A percentile compares a stretch with the other conserved stretches of the same genome.
phyloP scores from a whole-genome alignment of 495 filamentous ascomycete genomes.

The Halenospora varia region DNA sequence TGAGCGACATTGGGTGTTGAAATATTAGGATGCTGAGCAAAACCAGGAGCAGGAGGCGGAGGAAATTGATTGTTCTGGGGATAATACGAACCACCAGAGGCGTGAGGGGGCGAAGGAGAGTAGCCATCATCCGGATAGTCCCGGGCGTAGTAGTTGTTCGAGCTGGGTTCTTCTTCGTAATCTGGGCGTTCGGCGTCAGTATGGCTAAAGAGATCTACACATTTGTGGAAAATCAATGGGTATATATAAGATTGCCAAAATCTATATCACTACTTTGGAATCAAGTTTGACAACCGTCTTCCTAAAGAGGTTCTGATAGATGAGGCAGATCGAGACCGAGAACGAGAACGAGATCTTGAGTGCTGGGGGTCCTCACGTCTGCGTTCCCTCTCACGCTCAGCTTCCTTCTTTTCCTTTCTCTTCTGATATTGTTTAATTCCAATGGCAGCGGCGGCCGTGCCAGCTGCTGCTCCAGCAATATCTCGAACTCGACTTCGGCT shows the following conservation, averaged over 20 bases:
- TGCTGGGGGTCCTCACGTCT: constrained; percentile 30
- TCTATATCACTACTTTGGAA: constrained; percentile 17
- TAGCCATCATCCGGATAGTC: constrained; percentile 28
- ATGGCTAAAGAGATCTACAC: constrained; percentile 13
- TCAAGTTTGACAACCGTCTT: constrained; percentile 24
- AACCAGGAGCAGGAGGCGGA: constrained; percentile 31
- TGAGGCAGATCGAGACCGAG: constrained; percentile 22
- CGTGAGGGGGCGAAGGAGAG: constrained; percentile 45
- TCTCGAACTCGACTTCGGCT: constrained; percentile 59
- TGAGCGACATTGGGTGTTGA: constrained; percentile 13
- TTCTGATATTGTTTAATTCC: constrained; percentile 73
- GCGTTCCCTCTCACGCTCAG: constrained; percentile 32
- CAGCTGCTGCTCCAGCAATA: constrained; percentile 64
- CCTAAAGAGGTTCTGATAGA: constrained; percentile 18
- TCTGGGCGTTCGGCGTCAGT: constrained; percentile 19
- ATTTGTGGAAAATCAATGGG: neutral
- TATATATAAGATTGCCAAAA: neutral
- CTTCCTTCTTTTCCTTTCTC: constrained; percentile 43
- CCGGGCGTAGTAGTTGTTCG: constrained; percentile 31
- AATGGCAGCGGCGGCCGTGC: constrained; percentile 69
- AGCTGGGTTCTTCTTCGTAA: constrained; percentile 28
- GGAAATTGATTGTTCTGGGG: constrained; percentile 38
- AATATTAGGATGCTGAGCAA: constrained; percentile 11
- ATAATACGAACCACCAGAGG: constrained; percentile 48
- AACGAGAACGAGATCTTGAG: constrained; percentile 25